phyloP scores from a whole-genome alignment of 306 rosid genomes.

The Urtica urens region DNA sequence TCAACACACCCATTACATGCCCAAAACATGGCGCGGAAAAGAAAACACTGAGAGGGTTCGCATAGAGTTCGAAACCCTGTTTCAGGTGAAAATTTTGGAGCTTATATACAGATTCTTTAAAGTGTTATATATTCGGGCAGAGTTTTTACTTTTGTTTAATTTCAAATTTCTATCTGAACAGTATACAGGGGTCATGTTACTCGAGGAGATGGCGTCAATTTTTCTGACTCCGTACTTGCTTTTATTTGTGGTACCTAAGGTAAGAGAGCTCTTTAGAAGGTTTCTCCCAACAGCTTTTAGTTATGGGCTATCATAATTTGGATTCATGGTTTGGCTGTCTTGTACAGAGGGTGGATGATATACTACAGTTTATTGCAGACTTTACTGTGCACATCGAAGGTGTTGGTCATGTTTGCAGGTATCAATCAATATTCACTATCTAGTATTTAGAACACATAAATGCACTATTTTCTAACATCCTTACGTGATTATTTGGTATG shows the following conservation, averaged over 20 bases:
- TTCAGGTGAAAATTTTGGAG: constrained; percentile 45
- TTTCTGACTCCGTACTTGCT: constrained; percentile 91
- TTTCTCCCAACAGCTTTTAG: constrained; percentile 6
- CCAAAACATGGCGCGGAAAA: constrained; percentile 89
- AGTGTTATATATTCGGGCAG: constrained; percentile 9
- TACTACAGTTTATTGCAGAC: constrained; percentile 68
- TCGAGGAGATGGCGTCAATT: constrained; percentile 97
- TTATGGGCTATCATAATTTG: background rate
- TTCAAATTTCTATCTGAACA: too few relatives aligned
- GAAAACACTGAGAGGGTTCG: constrained; percentile 58
- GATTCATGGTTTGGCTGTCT: constrained; percentile 4
- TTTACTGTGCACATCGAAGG: constrained; percentile 81
- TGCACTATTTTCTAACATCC: constrained; percentile 5
- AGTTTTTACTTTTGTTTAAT: background rate
- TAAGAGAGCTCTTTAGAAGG: constrained; percentile 10
- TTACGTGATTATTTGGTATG: constrained; percentile 1
- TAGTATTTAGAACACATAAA: constrained; percentile 9
- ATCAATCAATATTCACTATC: too few relatives aligned
- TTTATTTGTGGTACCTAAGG: constrained; percentile 75
- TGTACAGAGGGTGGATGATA: constrained; percentile 86
- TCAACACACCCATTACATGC: constrained; percentile 92
- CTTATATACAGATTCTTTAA: background rate
- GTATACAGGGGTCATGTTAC: constrained; percentile 93
- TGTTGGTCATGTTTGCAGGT: constrained; percentile 99
- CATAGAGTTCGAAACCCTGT: constrained; percentile 65